Conservation (phyloP, 1,139 yeast genomes). For the Scheffersomyces illinoinensis region DNA sequence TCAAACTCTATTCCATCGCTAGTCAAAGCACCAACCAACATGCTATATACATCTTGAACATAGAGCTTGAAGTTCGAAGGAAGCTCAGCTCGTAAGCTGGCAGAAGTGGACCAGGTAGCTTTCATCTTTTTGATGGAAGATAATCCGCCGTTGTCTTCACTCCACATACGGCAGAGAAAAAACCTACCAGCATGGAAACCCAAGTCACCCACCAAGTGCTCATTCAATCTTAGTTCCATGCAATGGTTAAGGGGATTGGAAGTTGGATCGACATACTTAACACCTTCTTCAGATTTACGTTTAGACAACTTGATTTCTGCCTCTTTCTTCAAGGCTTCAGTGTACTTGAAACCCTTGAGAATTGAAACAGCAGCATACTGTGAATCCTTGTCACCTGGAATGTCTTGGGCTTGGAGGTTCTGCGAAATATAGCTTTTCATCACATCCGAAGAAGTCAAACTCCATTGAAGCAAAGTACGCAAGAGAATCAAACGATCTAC, state of each 20-base stretch:
- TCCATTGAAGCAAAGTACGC: constrained; percentile 52
- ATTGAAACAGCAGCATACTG: constrained; percentile 42
- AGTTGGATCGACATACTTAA: constrained; percentile 43
- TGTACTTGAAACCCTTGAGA: constrained; percentile 37
- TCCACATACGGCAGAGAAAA: constrained; percentile 45
- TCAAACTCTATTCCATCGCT: constrained; percentile 40
- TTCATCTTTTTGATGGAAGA: constrained; percentile 36
- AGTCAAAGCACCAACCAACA: constrained; percentile 29
- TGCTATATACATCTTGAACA: constrained; percentile 48
- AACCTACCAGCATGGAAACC: constrained; percentile 50
- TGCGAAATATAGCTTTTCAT: constrained; percentile 39
- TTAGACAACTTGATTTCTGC: constrained; percentile 34
- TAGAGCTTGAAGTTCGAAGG: constrained; percentile 48
- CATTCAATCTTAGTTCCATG: constrained; percentile 37
- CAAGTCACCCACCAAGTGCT: constrained; percentile 47
- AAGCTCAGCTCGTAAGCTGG: constrained; percentile 16
- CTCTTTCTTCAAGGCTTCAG: constrained; percentile 31
- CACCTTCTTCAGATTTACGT: constrained; percentile 26
- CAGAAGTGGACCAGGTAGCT: constrained; percentile 18
- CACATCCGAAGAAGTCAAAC: constrained; percentile 42
- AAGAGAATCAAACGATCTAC: constrained; percentile 48
- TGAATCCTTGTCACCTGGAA: constrained; percentile 49
- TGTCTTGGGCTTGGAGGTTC: constrained; percentile 36
- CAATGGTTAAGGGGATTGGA: constrained; percentile 43
- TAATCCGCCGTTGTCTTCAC: constrained; percentile 40